Evolutionary conservation across 2,329 filamentous ascomycete species (phyloP).

Genomic region (Phoma herbarum): DNA sequence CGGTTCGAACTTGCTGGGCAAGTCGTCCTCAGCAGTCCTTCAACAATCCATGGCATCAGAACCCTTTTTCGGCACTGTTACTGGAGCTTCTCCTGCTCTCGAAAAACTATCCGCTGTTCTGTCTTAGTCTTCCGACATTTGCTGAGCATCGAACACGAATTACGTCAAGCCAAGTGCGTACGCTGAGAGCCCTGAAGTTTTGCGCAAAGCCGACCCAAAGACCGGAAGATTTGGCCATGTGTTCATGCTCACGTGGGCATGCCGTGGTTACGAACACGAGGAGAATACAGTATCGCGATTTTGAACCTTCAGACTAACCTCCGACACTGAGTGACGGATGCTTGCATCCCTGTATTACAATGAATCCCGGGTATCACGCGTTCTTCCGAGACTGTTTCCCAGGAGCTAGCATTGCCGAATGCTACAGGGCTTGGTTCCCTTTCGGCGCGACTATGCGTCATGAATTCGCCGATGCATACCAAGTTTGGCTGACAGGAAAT

Average conservation of each 20-base stretch:
- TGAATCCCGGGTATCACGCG: not conserved
- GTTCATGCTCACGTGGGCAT: not conserved
- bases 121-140: not conserved
- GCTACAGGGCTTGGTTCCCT: not conserved
- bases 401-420: not conserved
- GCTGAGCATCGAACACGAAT: not conserved
- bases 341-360: not conserved
- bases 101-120: not conserved
- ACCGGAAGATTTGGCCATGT: not conserved
- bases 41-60: not conserved
- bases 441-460: not conserved
- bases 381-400: not conserved
- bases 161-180: not conserved
- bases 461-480: not conserved
- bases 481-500: not conserved
- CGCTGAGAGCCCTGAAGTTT: not conserved
- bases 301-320: not conserved
- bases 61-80: not conserved
- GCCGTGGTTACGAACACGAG: not conserved
- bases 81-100: not conserved
- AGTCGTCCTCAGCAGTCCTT: not conserved
- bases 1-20: not conserved
- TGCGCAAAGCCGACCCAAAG: not conserved
- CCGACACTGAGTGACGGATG: not conserved
- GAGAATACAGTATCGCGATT: not conserved